Evolutionary conservation across 2,329 filamentous ascomycete genomes (phyloP).

Genomic region (Exutisphaerella laricina): DNA sequence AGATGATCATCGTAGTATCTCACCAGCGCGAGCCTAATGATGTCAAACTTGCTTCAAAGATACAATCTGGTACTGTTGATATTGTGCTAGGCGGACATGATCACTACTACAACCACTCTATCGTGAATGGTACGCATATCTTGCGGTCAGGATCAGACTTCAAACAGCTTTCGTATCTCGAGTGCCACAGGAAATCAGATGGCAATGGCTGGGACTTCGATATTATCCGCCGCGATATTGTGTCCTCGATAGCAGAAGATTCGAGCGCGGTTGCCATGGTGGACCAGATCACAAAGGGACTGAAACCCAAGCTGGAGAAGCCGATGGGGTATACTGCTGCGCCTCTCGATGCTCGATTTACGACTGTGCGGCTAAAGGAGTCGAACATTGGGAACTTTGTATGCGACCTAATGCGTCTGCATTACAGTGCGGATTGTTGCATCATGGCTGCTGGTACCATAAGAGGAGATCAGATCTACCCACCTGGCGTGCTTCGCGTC

Average conservation of each 20-base stretch:
- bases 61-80: slow-evolving; percentile 64
- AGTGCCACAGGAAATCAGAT: slow-evolving; percentile 57
- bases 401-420: slow-evolving; percentile 81
- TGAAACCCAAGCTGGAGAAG: slow-evolving; percentile 73
- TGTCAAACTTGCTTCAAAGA: slow-evolving; percentile 71
- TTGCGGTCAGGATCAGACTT: slow-evolving; percentile 88
- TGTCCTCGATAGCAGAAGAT: slow-evolving; percentile 62
- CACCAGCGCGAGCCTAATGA: slow-evolving; percentile 89
- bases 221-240: slow-evolving; percentile 39
- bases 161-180: slow-evolving; percentile 84
- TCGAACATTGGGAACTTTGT: slow-evolving; percentile 88
- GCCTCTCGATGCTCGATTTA: slow-evolving; percentile 80
- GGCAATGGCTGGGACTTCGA: slow-evolving; percentile 63
- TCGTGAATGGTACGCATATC: slow-evolving; percentile 75
- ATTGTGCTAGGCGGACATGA: slow-evolving; percentile 86
- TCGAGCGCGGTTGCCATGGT: slow-evolving; percentile 57
- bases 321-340: slow-evolving; percentile 76
- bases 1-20: slow-evolving; percentile 75
- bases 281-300: slow-evolving; percentile 61
- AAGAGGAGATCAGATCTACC: slow-evolving; percentile 81
- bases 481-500: slow-evolving; percentile 68
- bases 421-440: slow-evolving; percentile 74
- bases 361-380: slow-evolving; percentile 69
- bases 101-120: slow-evolving; percentile 74
- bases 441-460: slow-evolving; percentile 84